These are phyloP conservation scores for Clavariopsis aquatica DNA, from an alignment of 495 filamentous ascomycete genomes.

Conservation along the genomic window DNA sequence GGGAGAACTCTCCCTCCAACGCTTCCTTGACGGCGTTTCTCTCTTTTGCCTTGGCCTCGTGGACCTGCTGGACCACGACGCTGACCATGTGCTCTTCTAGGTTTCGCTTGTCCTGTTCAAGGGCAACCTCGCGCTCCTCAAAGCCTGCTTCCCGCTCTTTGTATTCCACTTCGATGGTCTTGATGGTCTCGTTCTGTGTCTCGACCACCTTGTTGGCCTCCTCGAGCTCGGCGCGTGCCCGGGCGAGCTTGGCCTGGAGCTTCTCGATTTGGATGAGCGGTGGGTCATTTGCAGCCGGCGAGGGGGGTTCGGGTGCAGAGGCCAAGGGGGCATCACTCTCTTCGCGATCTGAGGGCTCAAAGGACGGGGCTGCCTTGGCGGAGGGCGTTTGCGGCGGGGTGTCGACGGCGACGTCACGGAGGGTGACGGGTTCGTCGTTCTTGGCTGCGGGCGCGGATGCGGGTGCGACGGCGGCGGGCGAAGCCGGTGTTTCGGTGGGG, in stretches of 20 bases:
- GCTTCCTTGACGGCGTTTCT: constrained; percentile 24
- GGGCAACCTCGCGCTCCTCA: constrained; percentile 24
- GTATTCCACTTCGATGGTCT: constrained; percentile 22
- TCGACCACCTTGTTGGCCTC: constrained; percentile 53
- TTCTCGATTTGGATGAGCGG: constrained; percentile 44
- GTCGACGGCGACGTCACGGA: constrained; percentile 2
- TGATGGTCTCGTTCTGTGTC: constrained; percentile 28
- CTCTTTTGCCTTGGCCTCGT: constrained; percentile 34
- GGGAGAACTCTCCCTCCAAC: constrained; percentile 18
- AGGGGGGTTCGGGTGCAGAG: constrained; percentile 17
- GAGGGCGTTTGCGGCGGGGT: constrained; percentile 31
- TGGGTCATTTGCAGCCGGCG: constrained; percentile 24
- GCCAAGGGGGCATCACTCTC: background rate
- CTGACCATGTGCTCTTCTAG: constrained; percentile 39
- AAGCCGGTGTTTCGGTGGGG: constrained; percentile 2
- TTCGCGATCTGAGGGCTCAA: background rate
- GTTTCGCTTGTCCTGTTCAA: constrained; percentile 30
- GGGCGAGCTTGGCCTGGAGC: constrained; percentile 57
- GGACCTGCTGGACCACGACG: constrained; percentile 39
- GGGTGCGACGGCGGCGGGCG: no score
- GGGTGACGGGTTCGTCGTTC: background rate
- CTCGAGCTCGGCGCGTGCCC: constrained; percentile 56
- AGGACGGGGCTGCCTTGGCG: constrained; percentile 9
- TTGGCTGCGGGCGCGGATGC: no score
- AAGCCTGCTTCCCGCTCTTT: constrained; percentile 17